Evolutionary conservation across 2,329 filamentous ascomycete genomes (phyloP).

Genomic region (Microdochium paspali): DNA sequence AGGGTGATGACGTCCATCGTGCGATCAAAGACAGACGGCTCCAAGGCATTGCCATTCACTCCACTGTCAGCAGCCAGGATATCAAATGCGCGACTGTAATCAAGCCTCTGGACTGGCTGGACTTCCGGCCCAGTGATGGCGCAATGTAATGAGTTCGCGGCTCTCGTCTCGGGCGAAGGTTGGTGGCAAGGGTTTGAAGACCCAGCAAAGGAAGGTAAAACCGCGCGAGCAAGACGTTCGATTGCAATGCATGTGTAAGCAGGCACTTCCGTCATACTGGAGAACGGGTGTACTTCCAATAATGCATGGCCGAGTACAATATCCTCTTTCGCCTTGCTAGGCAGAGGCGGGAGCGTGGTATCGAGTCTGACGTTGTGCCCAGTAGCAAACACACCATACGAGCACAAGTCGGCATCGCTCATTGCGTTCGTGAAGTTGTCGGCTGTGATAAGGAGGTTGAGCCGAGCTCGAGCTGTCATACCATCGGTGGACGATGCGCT

Average conservation of each 20-base stretch:
- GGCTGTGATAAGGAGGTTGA: slow-evolving; percentile 36
- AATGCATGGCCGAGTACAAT: slow-evolving; percentile 36
- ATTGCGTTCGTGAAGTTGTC: slow-evolving; percentile 47
- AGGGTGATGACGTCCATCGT: slow-evolving; percentile 54
- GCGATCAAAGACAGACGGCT: slow-evolving; percentile 69
- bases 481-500: not conserved
- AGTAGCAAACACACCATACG: slow-evolving; percentile 34
- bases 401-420: slow-evolving; percentile 58
- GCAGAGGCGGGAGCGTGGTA: slow-evolving; percentile 48
- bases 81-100: slow-evolving; percentile 52
- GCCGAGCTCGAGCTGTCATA: slow-evolving; percentile 9
- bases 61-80: slow-evolving; percentile 44
- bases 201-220: not conserved
- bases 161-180: slow-evolving; percentile 10
- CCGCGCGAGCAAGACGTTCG: not conserved
- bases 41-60: slow-evolving; percentile 34
- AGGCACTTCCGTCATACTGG: slow-evolving; percentile 20
- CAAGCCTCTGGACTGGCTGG: slow-evolving; percentile 31
- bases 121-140: slow-evolving; percentile 1
- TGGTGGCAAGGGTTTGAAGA: slow-evolving; percentile 3
- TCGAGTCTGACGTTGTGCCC: slow-evolving; percentile 42
- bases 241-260: slow-evolving; percentile 14
- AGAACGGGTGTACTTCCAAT: slow-evolving; percentile 32
- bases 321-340: slow-evolving; percentile 36
- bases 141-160: slow-evolving; percentile 8